Evolutionary conservation across 345 rosid species (phyloP).

Genomic region (Eucalyptus brandiana): DNA sequence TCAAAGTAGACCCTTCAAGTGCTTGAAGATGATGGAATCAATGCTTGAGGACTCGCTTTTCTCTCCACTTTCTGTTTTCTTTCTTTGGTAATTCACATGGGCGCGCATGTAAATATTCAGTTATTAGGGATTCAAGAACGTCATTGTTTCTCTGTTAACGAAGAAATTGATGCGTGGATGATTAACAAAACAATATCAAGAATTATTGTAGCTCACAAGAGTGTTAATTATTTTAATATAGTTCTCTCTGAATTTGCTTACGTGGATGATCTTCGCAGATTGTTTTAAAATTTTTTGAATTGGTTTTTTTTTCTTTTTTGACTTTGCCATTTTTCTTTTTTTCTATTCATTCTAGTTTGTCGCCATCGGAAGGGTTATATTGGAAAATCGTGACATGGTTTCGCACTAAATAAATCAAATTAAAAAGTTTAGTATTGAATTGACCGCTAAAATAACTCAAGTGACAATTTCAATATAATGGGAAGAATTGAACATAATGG

Average conservation of each 20-base stretch:
- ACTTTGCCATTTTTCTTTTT: not conserved
- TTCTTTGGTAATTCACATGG: not conserved
- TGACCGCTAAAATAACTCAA: too few relatives aligned
- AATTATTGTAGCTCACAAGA: not conserved
- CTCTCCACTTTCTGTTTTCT: not conserved
- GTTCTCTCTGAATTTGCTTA: not conserved
- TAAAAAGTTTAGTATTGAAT: not conserved
- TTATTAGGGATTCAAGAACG: not conserved
- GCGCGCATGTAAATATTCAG: not conserved
- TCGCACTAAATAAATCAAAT: too few relatives aligned
- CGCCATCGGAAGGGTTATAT: not conserved
- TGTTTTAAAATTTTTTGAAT: not conserved
- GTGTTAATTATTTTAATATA: not conserved
- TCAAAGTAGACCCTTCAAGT: slow-evolving; percentile 4
- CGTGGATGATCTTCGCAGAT: not conserved
- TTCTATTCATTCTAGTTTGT: too few relatives aligned
- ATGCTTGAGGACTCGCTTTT: not conserved
- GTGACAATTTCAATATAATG: too few relatives aligned
- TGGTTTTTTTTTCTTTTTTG: not conserved
- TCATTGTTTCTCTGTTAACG: not conserved
- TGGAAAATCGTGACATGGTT: too few relatives aligned
- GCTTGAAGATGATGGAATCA: not conserved
- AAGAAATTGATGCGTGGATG: not conserved
- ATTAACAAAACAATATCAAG: not conserved
- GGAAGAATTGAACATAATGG: not conserved